Evolutionary conservation across 768 basidiomycete genomes (phyloP).

Genomic region (Gymnopilus dilepis): DNA sequence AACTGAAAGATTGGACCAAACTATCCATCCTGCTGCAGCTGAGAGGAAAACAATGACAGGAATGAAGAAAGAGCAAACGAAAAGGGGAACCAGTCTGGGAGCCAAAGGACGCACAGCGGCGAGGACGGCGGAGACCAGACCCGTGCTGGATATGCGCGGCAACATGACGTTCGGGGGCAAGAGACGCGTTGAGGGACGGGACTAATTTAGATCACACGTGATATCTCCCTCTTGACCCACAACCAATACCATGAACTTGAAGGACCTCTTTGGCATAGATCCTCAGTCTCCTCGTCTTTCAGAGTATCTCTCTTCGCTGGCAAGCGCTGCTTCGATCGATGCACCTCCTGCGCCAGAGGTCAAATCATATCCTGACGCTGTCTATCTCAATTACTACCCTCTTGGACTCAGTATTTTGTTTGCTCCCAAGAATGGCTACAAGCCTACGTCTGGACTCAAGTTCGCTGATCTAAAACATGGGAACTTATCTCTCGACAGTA

Average conservation of each 20-base stretch:
- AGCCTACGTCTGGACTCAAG: conserved; percentile 50
- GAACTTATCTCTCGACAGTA: conserved; percentile 63
- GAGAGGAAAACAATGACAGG: conserved; percentile 69
- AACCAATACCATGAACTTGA: conserved; percentile 18
- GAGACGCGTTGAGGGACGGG: conserved; percentile 3
- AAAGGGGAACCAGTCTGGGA: conserved; percentile 68
- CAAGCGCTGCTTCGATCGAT: conserved; percentile 26
- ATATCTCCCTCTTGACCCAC: conserved; percentile 3
- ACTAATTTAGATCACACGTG: conserved; percentile 12
- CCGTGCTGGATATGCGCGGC: conserved; percentile 16
- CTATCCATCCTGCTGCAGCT: conserved; percentile 68
- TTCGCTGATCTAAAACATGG: conserved; percentile 45
- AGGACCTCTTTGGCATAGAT: conserved; percentile 53
- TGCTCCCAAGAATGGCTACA: conserved; percentile 67
- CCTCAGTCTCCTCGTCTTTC: conserved; percentile 53
- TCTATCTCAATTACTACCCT: conserved; percentile 84
- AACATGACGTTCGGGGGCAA: conserved; percentile 6
- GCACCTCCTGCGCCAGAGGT: conserved; percentile 54
- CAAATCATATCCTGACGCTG: conserved; percentile 80
- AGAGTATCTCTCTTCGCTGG: conserved; percentile 47
- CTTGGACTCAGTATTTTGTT: conserved; percentile 87
- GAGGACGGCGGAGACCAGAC: conserved; percentile 26
- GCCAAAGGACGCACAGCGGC: conserved; percentile 54
- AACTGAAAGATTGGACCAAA: conserved; percentile 74
- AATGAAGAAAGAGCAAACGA: conserved; percentile 63